These are phyloP conservation scores for Alliaria petiolata DNA, from an alignment of 345 rosid species.

Conservation along the genomic window DNA sequence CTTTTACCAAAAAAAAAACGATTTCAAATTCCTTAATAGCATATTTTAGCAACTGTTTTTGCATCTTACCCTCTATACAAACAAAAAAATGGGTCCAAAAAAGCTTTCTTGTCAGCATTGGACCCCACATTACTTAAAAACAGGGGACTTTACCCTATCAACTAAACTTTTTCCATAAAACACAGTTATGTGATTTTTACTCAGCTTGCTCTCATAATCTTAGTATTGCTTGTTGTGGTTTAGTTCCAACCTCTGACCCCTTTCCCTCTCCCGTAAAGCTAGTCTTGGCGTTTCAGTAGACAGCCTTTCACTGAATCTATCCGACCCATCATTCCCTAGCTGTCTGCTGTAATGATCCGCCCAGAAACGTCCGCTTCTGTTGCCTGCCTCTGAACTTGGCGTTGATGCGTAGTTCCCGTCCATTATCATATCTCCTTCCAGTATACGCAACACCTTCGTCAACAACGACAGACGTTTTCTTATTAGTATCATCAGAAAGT, in stretches of 20 bases:
- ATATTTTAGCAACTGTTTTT: constrained; percentile 17
- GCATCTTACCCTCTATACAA: constrained; percentile 44
- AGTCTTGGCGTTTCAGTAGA: constrained; percentile 44
- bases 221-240: constrained; percentile 24
- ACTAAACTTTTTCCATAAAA: constrained; percentile 17
- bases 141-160: not conserved
- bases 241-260: constrained; percentile 32
- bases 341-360: constrained; percentile 60
- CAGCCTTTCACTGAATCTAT: constrained; percentile 60
- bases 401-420: constrained; percentile 64
- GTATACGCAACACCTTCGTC: constrained; percentile 77
- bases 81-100: constrained; percentile 14
- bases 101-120: constrained; percentile 14
- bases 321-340: constrained; percentile 43
- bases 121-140: constrained; percentile 30
- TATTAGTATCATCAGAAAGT: constrained; percentile 3
- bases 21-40: constrained; percentile 21
- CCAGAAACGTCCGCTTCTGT: constrained; percentile 77
- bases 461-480: not conserved
- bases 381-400: constrained; percentile 76
- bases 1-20: not conserved
- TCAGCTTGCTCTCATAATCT: not conserved
- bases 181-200: not conserved
- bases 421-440: constrained; percentile 88
- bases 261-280: constrained; percentile 42